Evolutionary conservation across 2,329 filamentous ascomycete genomes (phyloP), one percentile per base, ranked within the genome.

Genomic region (Ophiosphaerella narmari): DNA sequence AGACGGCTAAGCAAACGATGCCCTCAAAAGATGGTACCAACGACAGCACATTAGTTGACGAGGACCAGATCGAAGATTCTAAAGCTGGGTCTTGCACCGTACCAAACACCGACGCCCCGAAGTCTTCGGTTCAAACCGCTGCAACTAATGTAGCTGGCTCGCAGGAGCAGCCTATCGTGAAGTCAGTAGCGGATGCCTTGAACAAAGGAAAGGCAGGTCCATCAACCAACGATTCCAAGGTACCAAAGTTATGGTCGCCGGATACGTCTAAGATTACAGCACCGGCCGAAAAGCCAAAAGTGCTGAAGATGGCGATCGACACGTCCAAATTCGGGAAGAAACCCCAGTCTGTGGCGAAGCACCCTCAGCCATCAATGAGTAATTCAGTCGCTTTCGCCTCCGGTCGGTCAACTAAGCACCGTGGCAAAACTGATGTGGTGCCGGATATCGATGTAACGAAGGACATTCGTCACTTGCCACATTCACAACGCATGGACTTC

Each of bases 381-480:
- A 44, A 4, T 6, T 5, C 24, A 16, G 3, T 23, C n/a, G 11
- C 26, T 2, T 13, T 32, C 2, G 13, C 35, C 1, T 24, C n/a
- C 3, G 29, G 39, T 3, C 33, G 23, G 2, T 38, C 46, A 0
- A 7, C 26, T 2, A 48, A 45, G 26, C 37, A 39, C 13, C 50
- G 39, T 13, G 6, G 32, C 1, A 57, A 55, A 43, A 52, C 48
- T 1, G 45, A 47, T 7, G 31, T 39, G 2, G 45, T 55, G 7
- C 62, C 62, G 0, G 24, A 40, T 1, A 51, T 68, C 31, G 34
- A 59, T 0, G 29, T 45, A 7, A 54, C 61, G 16, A 61, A 36
- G n/a, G 44, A 46, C 26, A 46, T 71, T 11, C 67, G 68, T 6
- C 55, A 55, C 1, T 64, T 69, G 55, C 5, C 53, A 2, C 50